phyloP scores from a whole-genome alignment of 331 rosid genomes.

The Rhamnella rubrinervis region DNA sequence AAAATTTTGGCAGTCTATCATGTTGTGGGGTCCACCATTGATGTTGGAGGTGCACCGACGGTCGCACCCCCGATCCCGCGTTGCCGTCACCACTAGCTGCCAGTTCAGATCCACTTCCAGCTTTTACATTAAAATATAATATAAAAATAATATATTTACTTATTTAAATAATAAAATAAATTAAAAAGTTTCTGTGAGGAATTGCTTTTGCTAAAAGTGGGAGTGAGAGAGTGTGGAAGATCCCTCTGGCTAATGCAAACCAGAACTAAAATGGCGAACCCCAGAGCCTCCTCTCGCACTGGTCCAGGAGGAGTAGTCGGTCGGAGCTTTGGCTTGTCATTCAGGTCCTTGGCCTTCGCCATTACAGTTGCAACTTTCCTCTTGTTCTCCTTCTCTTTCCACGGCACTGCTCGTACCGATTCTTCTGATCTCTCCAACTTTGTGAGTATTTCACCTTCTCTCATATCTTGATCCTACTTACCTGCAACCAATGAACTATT shows the following conservation, averaged over 20 bases:
- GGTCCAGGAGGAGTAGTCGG: not conserved
- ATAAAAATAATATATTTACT: not conserved
- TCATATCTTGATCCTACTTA: not conserved
- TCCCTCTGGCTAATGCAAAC: not conserved
- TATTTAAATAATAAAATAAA: not conserved
- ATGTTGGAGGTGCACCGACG: not conserved
- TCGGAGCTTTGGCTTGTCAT: constrained; percentile 11
- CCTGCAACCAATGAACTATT: not conserved
- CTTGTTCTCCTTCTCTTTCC: constrained; percentile 34
- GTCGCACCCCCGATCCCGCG: constrained; percentile 12
- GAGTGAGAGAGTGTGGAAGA: not conserved
- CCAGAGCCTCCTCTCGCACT: constrained; percentile 13
- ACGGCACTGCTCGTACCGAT: constrained; percentile 31
- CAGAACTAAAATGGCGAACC: constrained; percentile 29
- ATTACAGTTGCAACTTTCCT: constrained; percentile 19
- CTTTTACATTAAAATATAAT: not conserved
- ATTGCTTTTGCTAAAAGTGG: not conserved
- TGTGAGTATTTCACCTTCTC: constrained; percentile 26
- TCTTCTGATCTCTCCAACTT: constrained; percentile 26
- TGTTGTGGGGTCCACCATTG: no score
- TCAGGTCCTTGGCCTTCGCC: constrained; percentile 32
- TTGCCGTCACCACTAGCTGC: constrained; percentile 17
- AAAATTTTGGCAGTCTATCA: no score
- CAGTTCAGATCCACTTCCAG: constrained; percentile 10
- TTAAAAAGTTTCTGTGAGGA: not conserved